These are phyloP conservation scores for Glomus cerebriforme DNA, from an alignment of 192 early-diverging fungal genomes.

Conservation along the genomic window DNA sequence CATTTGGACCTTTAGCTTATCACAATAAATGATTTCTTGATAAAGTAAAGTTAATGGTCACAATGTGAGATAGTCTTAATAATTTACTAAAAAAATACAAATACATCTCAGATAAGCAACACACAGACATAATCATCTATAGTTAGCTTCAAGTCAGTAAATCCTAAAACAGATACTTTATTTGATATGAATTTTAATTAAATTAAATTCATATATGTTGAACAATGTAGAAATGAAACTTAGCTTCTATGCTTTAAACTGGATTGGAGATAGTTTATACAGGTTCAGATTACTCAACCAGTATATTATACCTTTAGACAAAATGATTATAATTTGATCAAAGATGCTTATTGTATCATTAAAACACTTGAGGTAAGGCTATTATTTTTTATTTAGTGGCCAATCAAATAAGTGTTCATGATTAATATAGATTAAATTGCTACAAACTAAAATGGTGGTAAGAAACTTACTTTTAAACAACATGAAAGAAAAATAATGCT, in stretches of 20 bases:
- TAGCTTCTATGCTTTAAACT: constrained; percentile 8
- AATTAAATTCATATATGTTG: neutral
- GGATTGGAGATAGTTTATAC: constrained; percentile 6
- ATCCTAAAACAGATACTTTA: neutral
- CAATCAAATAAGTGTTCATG: no score
- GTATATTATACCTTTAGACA: no score
- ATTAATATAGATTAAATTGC: no score
- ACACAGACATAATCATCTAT: neutral
- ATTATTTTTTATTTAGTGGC: no score
- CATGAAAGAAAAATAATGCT: no score
- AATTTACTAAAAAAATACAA: neutral
- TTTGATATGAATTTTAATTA: neutral
- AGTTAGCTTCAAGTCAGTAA: neutral
- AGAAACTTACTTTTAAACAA: no score
- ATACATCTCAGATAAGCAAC: neutral
- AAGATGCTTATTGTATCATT: no score
- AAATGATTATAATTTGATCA: no score
- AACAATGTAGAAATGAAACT: neutral
- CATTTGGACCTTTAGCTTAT: neutral
- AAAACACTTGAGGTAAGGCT: no score
- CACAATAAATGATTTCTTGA: constrained; percentile 8
- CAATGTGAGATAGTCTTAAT: neutral
- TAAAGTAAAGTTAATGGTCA: constrained; percentile 3
- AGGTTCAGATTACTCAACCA: neutral
- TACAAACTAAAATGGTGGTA: no score